Percentiles rank a stretch among this genome's conserved stretches.
phyloP scores from a whole-genome alignment of 805 yeast species.

The Wickerhamomyces chaumierensis region DNA sequence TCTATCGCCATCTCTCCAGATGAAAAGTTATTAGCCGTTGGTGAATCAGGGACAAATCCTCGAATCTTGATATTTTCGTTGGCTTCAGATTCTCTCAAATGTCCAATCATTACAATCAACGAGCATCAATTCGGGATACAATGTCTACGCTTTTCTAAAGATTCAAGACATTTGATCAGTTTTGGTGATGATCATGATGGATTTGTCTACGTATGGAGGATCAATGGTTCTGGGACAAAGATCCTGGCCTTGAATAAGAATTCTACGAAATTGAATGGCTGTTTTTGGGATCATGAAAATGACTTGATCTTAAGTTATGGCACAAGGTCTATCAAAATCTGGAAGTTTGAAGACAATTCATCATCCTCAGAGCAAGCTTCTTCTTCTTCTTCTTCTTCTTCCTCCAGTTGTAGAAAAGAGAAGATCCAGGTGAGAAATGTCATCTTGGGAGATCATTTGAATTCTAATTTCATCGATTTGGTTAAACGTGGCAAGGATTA shows the following conservation, averaged over 20 bases:
- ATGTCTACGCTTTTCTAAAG: constrained; percentile 43
- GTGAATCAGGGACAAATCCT: constrained; percentile 64
- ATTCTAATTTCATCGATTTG: constrained; percentile 34
- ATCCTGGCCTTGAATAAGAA: constrained; percentile 49
- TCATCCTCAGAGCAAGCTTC: too few species aligned
- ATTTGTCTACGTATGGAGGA: constrained; percentile 49
- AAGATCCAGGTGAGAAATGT: constrained; percentile 49
- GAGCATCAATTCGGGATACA: constrained; percentile 62
- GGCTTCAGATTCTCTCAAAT: constrained; percentile 32
- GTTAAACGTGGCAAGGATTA: constrained; percentile 10
- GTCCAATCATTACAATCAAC: constrained; percentile 41
- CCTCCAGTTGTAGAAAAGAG: constrained; percentile 3
- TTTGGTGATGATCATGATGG: constrained; percentile 66
- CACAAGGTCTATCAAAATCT: constrained; percentile 46
- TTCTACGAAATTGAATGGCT: constrained; percentile 42
- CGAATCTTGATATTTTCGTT: constrained; percentile 49
- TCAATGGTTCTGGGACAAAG: constrained; percentile 20
- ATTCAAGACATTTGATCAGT: constrained; percentile 44
- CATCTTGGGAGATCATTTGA: constrained; percentile 36
- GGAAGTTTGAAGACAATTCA: constrained; percentile 34
- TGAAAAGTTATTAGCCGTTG: constrained; percentile 46
- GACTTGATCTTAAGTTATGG: constrained; percentile 41
- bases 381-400: too few species aligned
- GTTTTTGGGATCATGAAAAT: constrained; percentile 40
- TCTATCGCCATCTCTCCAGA: constrained; percentile 52